Percentiles rank a stretch among this genome's conserved stretches.
Evolutionary conservation across 2,329 filamentous ascomycete genomes (phyloP).

Genomic region (Colletotrichum brevisporum): DNA sequence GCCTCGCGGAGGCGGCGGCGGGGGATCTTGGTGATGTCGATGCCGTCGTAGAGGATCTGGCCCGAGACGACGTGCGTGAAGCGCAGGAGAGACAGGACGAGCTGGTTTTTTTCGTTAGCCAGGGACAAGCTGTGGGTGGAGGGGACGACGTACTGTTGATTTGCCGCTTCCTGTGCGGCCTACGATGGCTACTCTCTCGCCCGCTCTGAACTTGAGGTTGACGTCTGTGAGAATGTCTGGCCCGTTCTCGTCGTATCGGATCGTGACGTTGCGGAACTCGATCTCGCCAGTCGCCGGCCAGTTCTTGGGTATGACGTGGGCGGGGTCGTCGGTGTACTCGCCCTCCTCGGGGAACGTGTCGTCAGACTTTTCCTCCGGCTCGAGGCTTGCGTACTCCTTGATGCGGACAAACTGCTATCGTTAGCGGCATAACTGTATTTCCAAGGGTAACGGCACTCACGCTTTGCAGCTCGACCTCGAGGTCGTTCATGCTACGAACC

Average conservation of each 20-base stretch:
- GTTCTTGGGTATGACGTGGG: conserved; percentile 54
- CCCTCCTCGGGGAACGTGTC: conserved; percentile 55
- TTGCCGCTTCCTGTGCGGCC: conserved; percentile 89
- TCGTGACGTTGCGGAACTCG: conserved; percentile 66
- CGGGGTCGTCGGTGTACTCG: conserved; percentile 57
- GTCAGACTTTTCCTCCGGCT: conserved; percentile 61
- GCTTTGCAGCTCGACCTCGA: conserved; percentile 70
- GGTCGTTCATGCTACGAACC: conserved; percentile 68
- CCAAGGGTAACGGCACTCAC: conserved; percentile 50
- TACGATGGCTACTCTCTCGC: conserved; percentile 83
- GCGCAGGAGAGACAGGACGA: conserved; percentile 68
- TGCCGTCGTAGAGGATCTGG: conserved; percentile 68
- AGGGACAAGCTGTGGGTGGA: neutral
- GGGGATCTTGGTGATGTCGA: conserved; percentile 67
- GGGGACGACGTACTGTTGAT: conserved; percentile 72
- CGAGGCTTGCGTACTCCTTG: conserved; percentile 62
- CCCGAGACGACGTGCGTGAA: conserved; percentile 67
- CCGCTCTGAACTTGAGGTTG: conserved; percentile 69
- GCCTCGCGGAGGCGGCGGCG: conserved; percentile 66
- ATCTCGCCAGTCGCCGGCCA: conserved; percentile 64
- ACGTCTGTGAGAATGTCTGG: conserved; percentile 65
- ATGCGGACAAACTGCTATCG: conserved; percentile 61
- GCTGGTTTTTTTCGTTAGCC: conserved; percentile 16
- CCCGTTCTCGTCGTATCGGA: conserved; percentile 61
- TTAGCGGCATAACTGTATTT: neutral